Conservation (phyloP, 345 rosid species). For the Heritiera fomes region DNA sequence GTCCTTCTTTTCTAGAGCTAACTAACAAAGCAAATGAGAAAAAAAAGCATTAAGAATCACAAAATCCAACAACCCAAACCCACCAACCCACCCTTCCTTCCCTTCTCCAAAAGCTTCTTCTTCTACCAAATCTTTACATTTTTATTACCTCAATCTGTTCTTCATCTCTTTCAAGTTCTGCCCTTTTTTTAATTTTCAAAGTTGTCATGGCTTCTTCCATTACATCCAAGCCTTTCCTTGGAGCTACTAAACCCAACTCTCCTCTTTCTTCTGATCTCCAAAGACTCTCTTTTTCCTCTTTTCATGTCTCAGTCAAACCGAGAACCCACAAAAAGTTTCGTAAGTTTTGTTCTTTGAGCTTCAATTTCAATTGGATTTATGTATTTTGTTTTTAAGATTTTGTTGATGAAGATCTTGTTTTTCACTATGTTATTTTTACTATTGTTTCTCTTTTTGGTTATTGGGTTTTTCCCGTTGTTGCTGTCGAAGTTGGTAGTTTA, state of each 20-base stretch:
- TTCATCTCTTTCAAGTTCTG: neutral
- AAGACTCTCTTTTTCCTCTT: conserved; percentile 39
- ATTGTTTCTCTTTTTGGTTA: neutral
- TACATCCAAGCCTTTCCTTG: conserved; percentile 47
- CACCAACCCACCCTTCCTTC: conserved; percentile 3
- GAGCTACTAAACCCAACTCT: conserved; percentile 38
- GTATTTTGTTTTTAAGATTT: neutral
- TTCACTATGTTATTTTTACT: neutral
- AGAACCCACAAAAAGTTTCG: conserved; percentile 48
- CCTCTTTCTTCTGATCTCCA: conserved; percentile 49
- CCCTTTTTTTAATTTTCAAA: neutral
- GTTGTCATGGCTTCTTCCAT: conserved; percentile 62
- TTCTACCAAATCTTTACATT: conserved; percentile 20
- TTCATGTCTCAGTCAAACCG: conserved; percentile 48
- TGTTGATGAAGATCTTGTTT: neutral
- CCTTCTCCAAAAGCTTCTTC: neutral
- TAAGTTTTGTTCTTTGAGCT: conserved; percentile 33
- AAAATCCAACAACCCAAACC: conserved; percentile 13
- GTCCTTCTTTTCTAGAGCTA: neutral
- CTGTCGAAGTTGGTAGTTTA: neutral
- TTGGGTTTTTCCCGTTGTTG: neutral
- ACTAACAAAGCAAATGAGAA: neutral
- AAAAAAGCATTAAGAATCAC: neutral
- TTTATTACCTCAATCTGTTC: conserved; percentile 16
- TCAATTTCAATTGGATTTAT: neutral